Evolutionary conservation across 2,329 filamentous ascomycete species (phyloP).

Genomic region (Paracorniculantispora psalliotae): DNA sequence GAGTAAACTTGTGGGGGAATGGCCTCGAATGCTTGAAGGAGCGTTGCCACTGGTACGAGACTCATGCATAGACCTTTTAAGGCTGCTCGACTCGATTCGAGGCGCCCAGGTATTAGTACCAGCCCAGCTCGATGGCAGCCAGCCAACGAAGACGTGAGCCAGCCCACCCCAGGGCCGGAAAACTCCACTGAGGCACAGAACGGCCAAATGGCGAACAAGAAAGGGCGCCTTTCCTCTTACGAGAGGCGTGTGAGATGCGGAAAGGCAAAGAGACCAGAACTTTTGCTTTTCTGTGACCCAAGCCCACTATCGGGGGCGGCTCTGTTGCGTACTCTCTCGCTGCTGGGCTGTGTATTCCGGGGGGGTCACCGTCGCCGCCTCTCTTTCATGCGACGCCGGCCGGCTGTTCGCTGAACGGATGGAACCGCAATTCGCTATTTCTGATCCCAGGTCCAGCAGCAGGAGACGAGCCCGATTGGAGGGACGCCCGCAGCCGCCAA

Average conservation of each 20-base stretch:
- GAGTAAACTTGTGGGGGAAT: constrained; percentile 13
- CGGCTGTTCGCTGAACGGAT: constrained; percentile 1
- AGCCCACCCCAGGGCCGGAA: constrained; percentile 3
- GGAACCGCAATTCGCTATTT: constrained; percentile 4
- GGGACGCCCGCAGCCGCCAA: background rate
- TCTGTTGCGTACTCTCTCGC: background rate
- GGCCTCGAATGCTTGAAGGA: constrained; percentile 7
- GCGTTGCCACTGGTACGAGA: constrained; percentile 9
- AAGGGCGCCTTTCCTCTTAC: constrained; percentile 9
- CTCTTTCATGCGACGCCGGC: constrained; percentile 4
- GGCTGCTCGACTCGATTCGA: constrained; percentile 12
- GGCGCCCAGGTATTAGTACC: constrained; percentile 11
- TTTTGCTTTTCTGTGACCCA: constrained; percentile 10
- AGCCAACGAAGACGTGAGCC: constrained; percentile 13
- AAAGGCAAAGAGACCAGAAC: background rate
- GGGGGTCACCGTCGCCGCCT: no score
- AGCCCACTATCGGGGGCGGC: constrained; percentile 4
- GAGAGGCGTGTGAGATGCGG: constrained; percentile 10
- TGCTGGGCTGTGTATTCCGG: background rate
- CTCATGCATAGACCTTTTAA: constrained; percentile 9
- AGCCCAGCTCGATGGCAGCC: constrained; percentile 9
- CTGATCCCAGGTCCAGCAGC: background rate
- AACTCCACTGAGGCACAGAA: constrained; percentile 15
- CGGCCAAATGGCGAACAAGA: background rate
- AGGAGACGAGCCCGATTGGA: background rate